Base-by-base conservation (phyloP, 2,329 filamentous ascomycete species). In the Cercospora beticola region DNA sequence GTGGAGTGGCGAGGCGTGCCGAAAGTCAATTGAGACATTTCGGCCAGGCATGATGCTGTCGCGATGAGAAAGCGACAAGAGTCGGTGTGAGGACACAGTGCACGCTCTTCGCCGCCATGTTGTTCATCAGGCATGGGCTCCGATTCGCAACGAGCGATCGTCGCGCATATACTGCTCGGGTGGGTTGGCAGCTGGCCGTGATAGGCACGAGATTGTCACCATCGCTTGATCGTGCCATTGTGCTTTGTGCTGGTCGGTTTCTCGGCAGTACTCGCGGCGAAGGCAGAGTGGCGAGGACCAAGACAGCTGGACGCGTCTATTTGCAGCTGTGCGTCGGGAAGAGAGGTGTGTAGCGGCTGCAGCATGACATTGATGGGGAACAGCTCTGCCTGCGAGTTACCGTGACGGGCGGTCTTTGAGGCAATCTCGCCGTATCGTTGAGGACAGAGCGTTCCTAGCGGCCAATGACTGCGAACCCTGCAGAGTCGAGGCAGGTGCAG, bases 131-230 rank as follows among this genome's bases (percentile, higher is more conserved):
- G 49, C 30, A 58, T 3, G 62, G 3, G 10, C 30, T 43, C 31
- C 31, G 62, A 58, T 58, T 57, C 46, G 62, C 62, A 64, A 57
- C 40, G 62, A 58, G 36, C 33, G 62, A 64, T 64, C 31, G 62
- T 58, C 62, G 33, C 30, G 49, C 23, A 54, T 30, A 56, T 54
- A 26, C 33, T 46, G 33, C 14, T 40, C 21, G 21, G 21, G 18
- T 26, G 33, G 33, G 33, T 14, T 40, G 59, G 3, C n/a, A 21
- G 46, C 46, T 26, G 33, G 59, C 36, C 36, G 59, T 30, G 59
- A 62, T 62, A 40, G 36, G 18, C 59, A 62, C 36, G 59, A 40
- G 18, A 62, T 62, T 21, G 21, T 49, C 60, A 43, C 21, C 49
- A 54, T 14, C 16, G 21, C 21, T 54, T 28, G 9, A 54, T 26